A percentile compares a stretch with the other conserved stretches of the same genome.
These are phyloP conservation scores for Apiospora saccharicola DNA, from an alignment of 2,329 filamentous ascomycete species.

Conservation along the genomic window DNA sequence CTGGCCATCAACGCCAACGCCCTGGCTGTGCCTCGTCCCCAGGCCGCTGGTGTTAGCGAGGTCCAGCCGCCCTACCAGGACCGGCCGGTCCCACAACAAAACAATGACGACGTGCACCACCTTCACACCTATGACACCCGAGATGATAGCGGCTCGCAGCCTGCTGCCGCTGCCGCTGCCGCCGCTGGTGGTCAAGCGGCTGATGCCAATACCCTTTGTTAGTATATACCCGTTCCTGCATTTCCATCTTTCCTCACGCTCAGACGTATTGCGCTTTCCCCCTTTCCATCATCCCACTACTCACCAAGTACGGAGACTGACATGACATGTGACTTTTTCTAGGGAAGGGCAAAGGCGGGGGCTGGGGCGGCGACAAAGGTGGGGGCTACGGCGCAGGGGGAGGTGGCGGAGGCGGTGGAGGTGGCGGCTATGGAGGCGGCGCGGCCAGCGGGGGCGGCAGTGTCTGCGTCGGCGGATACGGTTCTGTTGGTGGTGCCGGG, in stretches of 20 bases:
- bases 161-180: not conserved
- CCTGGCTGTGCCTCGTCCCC: not conserved
- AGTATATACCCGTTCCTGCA: not conserved
- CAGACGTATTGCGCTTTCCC: too few species aligned
- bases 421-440: not conserved
- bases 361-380: not conserved
- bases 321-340: not conserved
- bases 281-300: not conserved
- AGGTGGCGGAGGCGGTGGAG: not conserved
- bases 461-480: not conserved
- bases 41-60: not conserved
- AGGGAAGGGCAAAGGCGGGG: not conserved
- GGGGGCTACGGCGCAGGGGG: not conserved
- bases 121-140: not conserved
- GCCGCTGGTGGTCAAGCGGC: not conserved
- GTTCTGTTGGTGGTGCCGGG: not conserved
- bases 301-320: not conserved
- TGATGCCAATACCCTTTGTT: not conserved
- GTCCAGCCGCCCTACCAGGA: not conserved
- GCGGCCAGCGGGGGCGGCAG: not conserved
- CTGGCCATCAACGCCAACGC: not conserved
- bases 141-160: not conserved
- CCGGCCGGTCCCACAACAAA: not conserved
- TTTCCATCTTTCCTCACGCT: too few species aligned
- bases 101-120: not conserved